phyloP scores from a whole-genome alignment of 148 eudicot species.

The Vaccinium myrtillus region DNA sequence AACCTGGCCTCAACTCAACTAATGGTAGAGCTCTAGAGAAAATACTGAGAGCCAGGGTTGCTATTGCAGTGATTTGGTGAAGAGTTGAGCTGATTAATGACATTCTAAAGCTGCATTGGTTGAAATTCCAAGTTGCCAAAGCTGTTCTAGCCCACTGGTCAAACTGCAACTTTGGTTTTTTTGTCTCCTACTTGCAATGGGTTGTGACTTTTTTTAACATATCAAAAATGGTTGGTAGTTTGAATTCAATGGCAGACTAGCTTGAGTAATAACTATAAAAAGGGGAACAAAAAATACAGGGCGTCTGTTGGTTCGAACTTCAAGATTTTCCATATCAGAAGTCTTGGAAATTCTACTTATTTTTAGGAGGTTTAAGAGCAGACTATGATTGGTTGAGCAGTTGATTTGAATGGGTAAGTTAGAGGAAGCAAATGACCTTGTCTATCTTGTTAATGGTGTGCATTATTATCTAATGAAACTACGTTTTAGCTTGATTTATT shows the following conservation, averaged over 20 bases:
- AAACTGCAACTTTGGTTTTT: neutral
- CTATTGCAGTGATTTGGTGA: neutral
- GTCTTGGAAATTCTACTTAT: neutral
- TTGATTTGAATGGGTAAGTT: neutral
- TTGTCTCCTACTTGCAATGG: neutral
- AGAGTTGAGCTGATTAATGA: neutral
- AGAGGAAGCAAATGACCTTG: neutral
- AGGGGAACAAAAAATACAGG: neutral
- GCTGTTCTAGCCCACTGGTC: neutral
- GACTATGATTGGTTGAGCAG: neutral
- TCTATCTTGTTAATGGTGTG: neutral
- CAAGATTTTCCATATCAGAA: neutral
- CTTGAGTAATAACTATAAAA: neutral
- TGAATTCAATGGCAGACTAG: neutral
- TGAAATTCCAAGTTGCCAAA: neutral
- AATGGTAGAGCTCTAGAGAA: neutral
- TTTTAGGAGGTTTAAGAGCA: neutral
- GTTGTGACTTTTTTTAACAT: neutral
- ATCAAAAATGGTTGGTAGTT: neutral
- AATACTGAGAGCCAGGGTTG: neutral
- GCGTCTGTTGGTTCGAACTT: neutral
- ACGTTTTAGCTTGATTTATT: neutral
- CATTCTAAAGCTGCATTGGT: neutral
- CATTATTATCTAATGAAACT: neutral
- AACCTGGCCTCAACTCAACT: constrained; percentile 2